phyloP scores from a whole-genome alignment of 768 basidiomycete genomes.

The Suillus ampliporus region DNA sequence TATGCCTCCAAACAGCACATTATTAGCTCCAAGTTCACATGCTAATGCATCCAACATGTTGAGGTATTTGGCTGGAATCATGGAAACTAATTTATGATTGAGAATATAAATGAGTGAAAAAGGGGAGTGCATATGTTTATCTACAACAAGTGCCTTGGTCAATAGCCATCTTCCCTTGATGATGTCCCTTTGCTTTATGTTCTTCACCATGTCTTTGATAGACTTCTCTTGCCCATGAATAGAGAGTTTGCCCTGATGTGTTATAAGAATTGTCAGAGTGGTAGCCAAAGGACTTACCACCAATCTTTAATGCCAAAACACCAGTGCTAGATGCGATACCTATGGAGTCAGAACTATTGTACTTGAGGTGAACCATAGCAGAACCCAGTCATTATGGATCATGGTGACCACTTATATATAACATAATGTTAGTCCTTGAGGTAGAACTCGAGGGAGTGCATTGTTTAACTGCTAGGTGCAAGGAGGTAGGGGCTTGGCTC shows the following conservation, averaged over 20 bases:
- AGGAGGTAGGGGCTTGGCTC: no score
- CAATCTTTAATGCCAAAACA: conserved; percentile 58
- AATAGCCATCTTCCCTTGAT: no score
- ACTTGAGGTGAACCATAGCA: conserved; percentile 50
- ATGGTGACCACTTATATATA: no score
- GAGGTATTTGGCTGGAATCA: conserved; percentile 69
- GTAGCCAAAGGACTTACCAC: conserved; percentile 26
- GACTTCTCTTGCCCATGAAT: conserved; percentile 48
- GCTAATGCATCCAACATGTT: conserved; percentile 64
- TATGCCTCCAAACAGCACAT: conserved; percentile 67
- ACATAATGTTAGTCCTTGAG: no score
- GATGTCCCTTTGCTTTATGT: conserved; percentile 49
- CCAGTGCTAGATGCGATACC: conserved; percentile 52
- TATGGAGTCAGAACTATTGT: conserved; percentile 39
- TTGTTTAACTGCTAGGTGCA: no score
- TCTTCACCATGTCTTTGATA: conserved; percentile 45
- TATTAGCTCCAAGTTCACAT: conserved; percentile 53
- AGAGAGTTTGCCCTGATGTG: conserved; percentile 57
- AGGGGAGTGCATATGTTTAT: conserved; percentile 53
- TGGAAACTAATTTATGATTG: conserved; percentile 53
- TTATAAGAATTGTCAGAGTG: not conserved
- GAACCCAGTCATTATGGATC: no score
- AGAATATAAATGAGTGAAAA: not conserved
- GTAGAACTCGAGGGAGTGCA: no score
- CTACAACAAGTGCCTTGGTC: conserved; percentile 62